Base-by-base conservation (phyloP, 1,284 basidiomycete genomes). In the Grifola frondosa region DNA sequence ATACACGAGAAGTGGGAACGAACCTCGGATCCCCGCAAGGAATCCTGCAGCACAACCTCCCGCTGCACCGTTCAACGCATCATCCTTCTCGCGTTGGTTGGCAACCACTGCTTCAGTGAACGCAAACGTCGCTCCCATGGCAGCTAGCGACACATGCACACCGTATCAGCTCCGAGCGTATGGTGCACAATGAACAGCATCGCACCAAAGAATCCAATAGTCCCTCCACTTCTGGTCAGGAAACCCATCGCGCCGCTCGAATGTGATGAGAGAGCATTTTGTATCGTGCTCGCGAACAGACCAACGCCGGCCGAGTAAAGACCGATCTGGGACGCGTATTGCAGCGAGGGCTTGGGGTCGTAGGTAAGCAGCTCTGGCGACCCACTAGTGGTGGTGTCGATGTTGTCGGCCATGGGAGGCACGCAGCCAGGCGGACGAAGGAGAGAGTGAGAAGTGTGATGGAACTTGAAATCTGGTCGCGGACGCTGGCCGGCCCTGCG, bases 11-110 rank as follows among this genome's bases (percentile, higher is more conserved):
- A 49, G 22, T 54, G 40, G n/a, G 26, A 37, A 74, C 79, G 44
- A 62, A 91, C 91, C 75, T 70, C 84, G 77, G 48, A 94, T 73
- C 48, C 94, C 94, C 31, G 90, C 89, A 50, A 97, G 71, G 66
- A 97, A 90, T 37, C 94, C 94, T 42, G 93, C 92, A 37, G 93
- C 94, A 68, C 94, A 97, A 44, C 89, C 94, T 50, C 91, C 94
- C 40, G 81, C 81, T 37, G 88, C 88, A 42, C 88, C 87, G 62
- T 95, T 97, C 57, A 91, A 62, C 25, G 87, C 73, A 62, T 97
- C 94, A 53, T 92, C 77, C 56, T 79, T 88, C 68, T 84, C 75
- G 43, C 94, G 80, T 49, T 81, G 68, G 68, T 97, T 97, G 47
- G 91, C 89, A 15, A 91, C 81, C 24, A 76, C 69, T 7, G 89